phyloP scores from a whole-genome alignment of 768 basidiomycete genomes.

The Podaxis pistillaris region DNA sequence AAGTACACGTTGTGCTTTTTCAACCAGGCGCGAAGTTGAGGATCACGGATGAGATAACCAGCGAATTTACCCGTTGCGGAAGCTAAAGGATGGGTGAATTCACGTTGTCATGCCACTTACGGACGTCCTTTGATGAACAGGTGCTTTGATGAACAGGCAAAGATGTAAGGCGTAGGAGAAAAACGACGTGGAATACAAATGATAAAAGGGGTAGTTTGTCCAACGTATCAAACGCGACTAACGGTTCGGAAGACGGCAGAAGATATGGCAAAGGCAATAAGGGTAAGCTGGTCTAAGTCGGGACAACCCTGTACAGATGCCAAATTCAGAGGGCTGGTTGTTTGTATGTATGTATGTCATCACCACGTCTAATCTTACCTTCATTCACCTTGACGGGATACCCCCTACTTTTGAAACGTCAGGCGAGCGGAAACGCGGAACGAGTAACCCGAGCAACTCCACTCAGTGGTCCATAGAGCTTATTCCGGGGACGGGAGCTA shows the following conservation, averaged over 20 bases:
- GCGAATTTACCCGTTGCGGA: neutral
- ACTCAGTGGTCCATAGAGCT: neutral
- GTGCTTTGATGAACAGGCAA: neutral
- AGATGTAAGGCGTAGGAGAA: neutral
- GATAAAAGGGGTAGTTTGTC: neutral
- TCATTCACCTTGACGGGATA: no score
- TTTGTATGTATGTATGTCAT: no score
- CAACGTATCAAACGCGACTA: neutral
- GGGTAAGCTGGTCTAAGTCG: no score
- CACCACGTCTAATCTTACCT: no score
- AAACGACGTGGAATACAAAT: neutral
- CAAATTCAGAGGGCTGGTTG: no score
- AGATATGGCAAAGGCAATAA: neutral
- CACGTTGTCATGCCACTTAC: neutral
- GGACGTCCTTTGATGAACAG: neutral
- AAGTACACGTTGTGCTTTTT: neutral
- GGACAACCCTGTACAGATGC: no score
- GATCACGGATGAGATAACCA: neutral
- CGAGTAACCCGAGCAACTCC: no score
- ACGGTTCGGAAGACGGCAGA: neutral
- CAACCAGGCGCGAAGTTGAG: neutral
- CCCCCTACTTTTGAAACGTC: no score
- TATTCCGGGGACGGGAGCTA: neutral
- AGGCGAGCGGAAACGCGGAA: no score
- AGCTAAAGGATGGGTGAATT: neutral